Conservation (phyloP, 2,329 filamentous ascomycete species). For the Aspergillus japonicus region DNA sequence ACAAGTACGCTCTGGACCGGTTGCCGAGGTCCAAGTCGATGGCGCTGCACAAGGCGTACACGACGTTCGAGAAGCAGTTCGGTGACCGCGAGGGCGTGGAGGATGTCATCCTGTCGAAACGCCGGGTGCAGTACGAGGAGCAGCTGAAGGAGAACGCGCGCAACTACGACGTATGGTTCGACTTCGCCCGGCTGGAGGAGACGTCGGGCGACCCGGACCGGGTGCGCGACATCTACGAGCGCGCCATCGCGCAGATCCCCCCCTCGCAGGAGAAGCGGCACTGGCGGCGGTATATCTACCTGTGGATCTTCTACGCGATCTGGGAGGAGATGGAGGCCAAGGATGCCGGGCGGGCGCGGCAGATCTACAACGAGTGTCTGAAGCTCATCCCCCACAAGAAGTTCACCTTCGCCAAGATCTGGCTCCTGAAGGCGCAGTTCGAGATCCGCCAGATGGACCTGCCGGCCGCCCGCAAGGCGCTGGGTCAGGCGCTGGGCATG, state of each 20-base stretch:
- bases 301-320: slow-evolving; percentile 96
- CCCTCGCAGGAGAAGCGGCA: slow-evolving; percentile 95
- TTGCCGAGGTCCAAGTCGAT: slow-evolving; percentile 84
- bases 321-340: slow-evolving; percentile 89
- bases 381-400: slow-evolving; percentile 90
- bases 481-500: slow-evolving; percentile 88
- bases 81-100: slow-evolving; percentile 91
- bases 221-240: slow-evolving; percentile 89
- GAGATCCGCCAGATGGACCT: slow-evolving; percentile 86
- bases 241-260: slow-evolving; percentile 91
- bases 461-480: slow-evolving; percentile 75
- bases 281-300: slow-evolving; percentile 95
- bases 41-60: slow-evolving; percentile 87
- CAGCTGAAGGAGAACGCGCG: slow-evolving; percentile 90
- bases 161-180: slow-evolving; percentile 97
- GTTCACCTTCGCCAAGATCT: slow-evolving; percentile 96
- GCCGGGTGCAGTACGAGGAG: slow-evolving; percentile 90
- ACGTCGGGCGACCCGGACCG: slow-evolving; percentile 76
- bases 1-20: slow-evolving; percentile 92
- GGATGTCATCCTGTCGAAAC: slow-evolving; percentile 91
- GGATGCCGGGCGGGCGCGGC: slow-evolving; percentile 73
- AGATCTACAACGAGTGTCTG: slow-evolving; percentile 88
- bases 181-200: slow-evolving; percentile 89
- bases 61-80: slow-evolving; percentile 97
- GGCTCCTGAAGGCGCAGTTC: slow-evolving; percentile 90